These are phyloP conservation scores for Xerophyta viscosa DNA, from an alignment of 106 monocot species.

Conservation along the genomic window DNA sequence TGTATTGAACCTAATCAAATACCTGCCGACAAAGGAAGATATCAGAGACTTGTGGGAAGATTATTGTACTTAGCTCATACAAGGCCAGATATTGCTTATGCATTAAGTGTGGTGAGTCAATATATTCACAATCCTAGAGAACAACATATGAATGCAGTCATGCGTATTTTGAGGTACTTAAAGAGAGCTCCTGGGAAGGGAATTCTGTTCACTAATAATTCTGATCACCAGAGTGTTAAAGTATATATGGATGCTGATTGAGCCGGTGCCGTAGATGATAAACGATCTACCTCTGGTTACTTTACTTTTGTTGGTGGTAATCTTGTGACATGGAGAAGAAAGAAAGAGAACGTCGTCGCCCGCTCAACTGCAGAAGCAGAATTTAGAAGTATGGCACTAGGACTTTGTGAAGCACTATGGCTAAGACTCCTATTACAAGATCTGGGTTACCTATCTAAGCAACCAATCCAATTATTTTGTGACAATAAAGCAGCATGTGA, in stretches of 20 bases:
- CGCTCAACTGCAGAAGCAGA: background rate
- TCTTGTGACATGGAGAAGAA: conserved; percentile 4
- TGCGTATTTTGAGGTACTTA: background rate
- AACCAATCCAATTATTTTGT: background rate
- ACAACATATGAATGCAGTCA: background rate
- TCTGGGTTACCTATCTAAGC: too few relatives aligned
- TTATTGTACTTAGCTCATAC: background rate
- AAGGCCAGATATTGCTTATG: background rate
- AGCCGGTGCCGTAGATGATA: background rate
- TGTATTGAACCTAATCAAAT: background rate
- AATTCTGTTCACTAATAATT: background rate
- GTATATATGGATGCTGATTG: conserved; percentile 5
- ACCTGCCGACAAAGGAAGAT: background rate
- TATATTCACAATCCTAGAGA: background rate
- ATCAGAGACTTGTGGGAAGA: background rate
- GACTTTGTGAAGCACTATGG: background rate
- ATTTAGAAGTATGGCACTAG: conserved; percentile 1
- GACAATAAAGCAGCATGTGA: conserved; percentile 2
- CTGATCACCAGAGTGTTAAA: background rate
- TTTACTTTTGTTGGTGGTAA: conserved; percentile 5
- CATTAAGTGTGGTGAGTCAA: background rate
- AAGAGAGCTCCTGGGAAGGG: background rate
- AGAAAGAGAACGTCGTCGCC: conserved; percentile 1
- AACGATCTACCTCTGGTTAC: conserved; percentile 1
- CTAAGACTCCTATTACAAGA: too few relatives aligned